Evolutionary conservation across 164 flowering plant genomes (phyloP), one percentile per base, ranked within the genome.

Genomic region (Platanus orientalis): DNA sequence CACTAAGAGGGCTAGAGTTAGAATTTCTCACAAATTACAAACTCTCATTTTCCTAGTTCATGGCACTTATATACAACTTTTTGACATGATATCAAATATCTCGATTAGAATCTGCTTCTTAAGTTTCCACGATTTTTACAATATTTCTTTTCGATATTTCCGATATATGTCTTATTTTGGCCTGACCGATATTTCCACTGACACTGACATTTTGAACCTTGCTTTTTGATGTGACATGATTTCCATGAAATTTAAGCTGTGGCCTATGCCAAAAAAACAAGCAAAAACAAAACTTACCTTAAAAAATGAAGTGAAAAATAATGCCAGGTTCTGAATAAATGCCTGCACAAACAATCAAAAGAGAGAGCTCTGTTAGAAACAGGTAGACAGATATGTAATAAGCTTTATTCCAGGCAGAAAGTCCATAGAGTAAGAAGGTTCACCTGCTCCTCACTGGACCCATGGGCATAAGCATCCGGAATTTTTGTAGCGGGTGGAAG

Each of bases 291-390:
- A 45, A 55, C 76, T 79, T 75, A 45, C 99, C 99, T 92, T 91
- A 64, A 51, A 94, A 71, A 94, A 94, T 59, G 99, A 85, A 45
- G 99, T 89, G 75, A 94, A 94, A 70, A 94, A 94, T 49, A 94
- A 76, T 2, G 97, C 99, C 71, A 94, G 64, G 55, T 94, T 94
- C 77, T 94, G 99, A 67, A 91, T 89, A 66, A 94, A 94, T 65
- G 94, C 96, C 99, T 94, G 88, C 24, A 76, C 24, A 45, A 69
- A 65, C 28, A 68, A 62, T 45, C 26, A 47, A 53, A 34, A 57
- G 9, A 61, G 36, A 25, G 6, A 39, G 62, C 2, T 10, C 7
- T 16, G 5, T 23, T 14, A 45, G 30, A 63, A 19, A 57, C 19
- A 13, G 39, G 5, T 17, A 39, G 16, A 47, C 40, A 30, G 13